Evolutionary conservation across 805 yeast species (phyloP).

Genomic region (Zygoascus ofunaensis): DNA sequence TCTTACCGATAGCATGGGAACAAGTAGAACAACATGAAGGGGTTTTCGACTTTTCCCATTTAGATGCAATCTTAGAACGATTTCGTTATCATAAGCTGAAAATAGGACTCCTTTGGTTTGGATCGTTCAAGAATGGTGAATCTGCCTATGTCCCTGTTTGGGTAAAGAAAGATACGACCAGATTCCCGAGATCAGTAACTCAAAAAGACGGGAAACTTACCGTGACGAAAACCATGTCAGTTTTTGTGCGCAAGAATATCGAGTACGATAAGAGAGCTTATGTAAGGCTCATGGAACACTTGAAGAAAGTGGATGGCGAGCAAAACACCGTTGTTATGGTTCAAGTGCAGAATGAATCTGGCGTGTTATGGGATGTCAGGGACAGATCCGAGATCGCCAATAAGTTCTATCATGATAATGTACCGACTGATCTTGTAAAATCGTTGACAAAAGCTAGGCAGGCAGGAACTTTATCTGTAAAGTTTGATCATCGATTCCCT

Average conservation of each 20-base stretch:
- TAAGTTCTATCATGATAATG: conserved; percentile 3
- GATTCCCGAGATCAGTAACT: conserved; percentile 9
- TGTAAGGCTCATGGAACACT: conserved; percentile 9
- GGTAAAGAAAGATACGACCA: conserved; percentile 11
- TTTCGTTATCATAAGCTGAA: conserved; percentile 7
- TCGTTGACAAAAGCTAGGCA: conserved; percentile 1
- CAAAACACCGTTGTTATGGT: conserved; percentile 14
- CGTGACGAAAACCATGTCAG: conserved; percentile 10
- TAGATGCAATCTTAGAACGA: conserved; percentile 6
- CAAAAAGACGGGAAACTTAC: conserved; percentile 1
- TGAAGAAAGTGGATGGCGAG: conserved; percentile 3
- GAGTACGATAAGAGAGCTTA: conserved; percentile 14
- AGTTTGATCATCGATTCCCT: not conserved
- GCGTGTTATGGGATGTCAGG: conserved; percentile 14
- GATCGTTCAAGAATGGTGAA: conserved; percentile 16
- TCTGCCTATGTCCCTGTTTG: conserved; percentile 12
- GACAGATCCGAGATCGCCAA: conserved; percentile 7
- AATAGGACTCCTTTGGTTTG: conserved; percentile 15
- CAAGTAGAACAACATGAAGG: conserved; percentile 15
- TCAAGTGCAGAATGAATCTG: conserved; percentile 15
- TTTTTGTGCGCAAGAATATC: conserved; percentile 8
- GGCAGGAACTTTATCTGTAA: not conserved
- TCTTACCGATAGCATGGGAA: conserved; percentile 16
- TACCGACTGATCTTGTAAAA: conserved; percentile 10
- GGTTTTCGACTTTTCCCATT: conserved; percentile 10